Percentiles rank a stretch among this genome's conserved stretches.
Conservation (phyloP, 108 stramenopile species). For the Pseudonitzschia multiseries region DNA sequence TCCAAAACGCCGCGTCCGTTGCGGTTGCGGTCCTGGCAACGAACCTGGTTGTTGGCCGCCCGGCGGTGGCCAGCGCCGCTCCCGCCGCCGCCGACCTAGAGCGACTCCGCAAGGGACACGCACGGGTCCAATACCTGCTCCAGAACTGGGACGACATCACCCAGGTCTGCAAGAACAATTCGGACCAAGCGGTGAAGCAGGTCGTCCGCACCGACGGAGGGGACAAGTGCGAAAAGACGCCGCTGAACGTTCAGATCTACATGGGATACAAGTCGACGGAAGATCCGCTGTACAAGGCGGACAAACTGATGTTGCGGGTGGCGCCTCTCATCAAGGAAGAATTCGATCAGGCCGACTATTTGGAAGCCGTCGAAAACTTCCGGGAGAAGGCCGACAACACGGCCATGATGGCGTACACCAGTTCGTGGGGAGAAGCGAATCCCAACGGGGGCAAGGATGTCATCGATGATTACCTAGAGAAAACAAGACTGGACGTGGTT, state of each 20-base stretch:
- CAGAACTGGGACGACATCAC: constrained; percentile 72
- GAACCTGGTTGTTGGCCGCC: neutral
- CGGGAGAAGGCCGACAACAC: constrained; percentile 73
- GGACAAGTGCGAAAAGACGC: constrained; percentile 65
- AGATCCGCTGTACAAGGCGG: constrained; percentile 74
- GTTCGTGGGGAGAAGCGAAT: constrained; percentile 47
- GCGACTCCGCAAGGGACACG: constrained; percentile 64
- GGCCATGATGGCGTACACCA: constrained; percentile 47
- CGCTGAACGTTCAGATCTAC: constrained; percentile 47
- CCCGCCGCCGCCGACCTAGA: constrained; percentile 55
- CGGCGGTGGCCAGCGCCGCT: neutral
- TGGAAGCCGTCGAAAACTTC: constrained; percentile 72
- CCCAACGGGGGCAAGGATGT: constrained; percentile 76
- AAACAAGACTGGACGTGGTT: constrained; percentile 59
- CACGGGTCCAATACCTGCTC: constrained; percentile 61
- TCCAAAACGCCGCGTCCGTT: neutral
- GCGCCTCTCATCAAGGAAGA: constrained; percentile 57
- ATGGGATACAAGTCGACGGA: constrained; percentile 47
- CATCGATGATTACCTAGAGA: constrained; percentile 76
- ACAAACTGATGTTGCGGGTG: constrained; percentile 69
- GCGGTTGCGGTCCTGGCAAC: neutral
- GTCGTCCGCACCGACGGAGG: constrained; percentile 69
- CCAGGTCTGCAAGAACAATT: constrained; percentile 62
- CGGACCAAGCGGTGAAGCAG: constrained; percentile 57
- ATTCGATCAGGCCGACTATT: constrained; percentile 53